phyloP scores from a whole-genome alignment of 2,329 filamentous ascomycete genomes.

The Phialophora expanda region DNA sequence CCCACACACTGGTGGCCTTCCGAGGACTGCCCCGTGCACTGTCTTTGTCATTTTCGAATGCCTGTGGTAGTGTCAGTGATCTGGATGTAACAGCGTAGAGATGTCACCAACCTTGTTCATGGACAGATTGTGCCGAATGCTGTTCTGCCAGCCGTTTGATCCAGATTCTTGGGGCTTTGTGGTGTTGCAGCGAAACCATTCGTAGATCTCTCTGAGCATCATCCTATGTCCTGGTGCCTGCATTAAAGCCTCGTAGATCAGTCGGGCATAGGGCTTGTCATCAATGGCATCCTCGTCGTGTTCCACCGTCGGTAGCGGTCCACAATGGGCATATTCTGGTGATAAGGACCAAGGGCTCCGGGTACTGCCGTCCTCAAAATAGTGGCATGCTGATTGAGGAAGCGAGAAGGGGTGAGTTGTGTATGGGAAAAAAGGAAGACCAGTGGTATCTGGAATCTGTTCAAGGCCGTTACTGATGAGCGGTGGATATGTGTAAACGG shows the following conservation, averaged over 20 bases:
- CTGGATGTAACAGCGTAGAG: background rate
- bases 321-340: constrained; percentile 22
- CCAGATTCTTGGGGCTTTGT: constrained; percentile 68
- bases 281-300: constrained; percentile 43
- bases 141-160: constrained; percentile 87
- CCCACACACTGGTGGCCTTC: constrained; percentile 77
- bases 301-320: constrained; percentile 12
- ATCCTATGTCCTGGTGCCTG: constrained; percentile 70
- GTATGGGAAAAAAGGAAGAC: constrained; percentile 16
- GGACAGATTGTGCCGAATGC: constrained; percentile 90
- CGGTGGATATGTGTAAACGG: constrained; percentile 17
- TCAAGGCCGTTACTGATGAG: constrained; percentile 8
- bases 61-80: constrained; percentile 39
- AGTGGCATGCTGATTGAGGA: constrained; percentile 22
- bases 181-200: constrained; percentile 85
- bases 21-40: constrained; percentile 58
- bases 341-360: constrained; percentile 30
- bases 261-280: constrained; percentile 76
- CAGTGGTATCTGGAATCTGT: background rate
- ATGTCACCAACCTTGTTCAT: constrained; percentile 80
- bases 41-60: constrained; percentile 46
- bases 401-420: constrained; percentile 8
- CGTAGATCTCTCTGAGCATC: constrained; percentile 84
- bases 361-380: constrained; percentile 22
- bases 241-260: constrained; percentile 78